Evolutionary conservation across 2,329 filamentous ascomycete species (phyloP).

Genomic region (Dactylellina cionopaga): DNA sequence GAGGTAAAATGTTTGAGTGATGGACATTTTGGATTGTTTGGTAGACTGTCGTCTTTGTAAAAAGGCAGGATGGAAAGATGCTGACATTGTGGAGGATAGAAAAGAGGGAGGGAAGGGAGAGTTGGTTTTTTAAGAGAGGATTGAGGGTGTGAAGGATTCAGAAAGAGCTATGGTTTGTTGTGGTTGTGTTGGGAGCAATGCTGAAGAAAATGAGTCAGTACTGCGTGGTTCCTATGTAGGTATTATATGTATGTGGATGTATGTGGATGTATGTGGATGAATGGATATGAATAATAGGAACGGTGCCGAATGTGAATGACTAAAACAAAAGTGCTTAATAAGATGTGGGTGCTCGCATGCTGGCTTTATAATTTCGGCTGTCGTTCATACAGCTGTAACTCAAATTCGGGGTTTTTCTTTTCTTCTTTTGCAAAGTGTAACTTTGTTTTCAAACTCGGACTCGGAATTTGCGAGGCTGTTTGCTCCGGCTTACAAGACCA

Average conservation of each 20-base stretch:
- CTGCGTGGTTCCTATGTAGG: too few species aligned
- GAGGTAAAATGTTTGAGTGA: constrained; percentile 98
- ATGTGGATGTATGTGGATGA: background rate
- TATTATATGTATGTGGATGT: background rate
- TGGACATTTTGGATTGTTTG: constrained; percentile 77
- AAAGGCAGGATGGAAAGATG: constrained; percentile 35
- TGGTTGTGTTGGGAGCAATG: constrained; percentile 1
- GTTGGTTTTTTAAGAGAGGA: constrained; percentile 6
- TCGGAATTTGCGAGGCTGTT: constrained; percentile 28
- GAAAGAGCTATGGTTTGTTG: too few species aligned
- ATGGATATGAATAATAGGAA: background rate
- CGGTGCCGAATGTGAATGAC: background rate
- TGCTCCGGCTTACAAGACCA: constrained; percentile 12
- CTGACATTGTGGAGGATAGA: constrained; percentile 16
- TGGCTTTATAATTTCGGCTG: constrained; percentile 34
- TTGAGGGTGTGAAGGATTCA: constrained; percentile 13
- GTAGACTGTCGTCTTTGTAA: constrained; percentile 43
- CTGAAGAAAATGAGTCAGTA: too few species aligned
- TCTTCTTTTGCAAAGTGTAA: constrained; percentile 16
- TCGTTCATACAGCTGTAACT: constrained; percentile 4
- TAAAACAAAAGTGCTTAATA: background rate
- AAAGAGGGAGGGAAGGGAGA: background rate
- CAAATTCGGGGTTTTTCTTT: constrained; percentile 12
- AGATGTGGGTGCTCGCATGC: constrained; percentile 7
- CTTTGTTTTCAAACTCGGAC: constrained; percentile 12